phyloP scores from a whole-genome alignment of 2,329 filamentous ascomycete species.

The Pseudocercospora cruenta region DNA sequence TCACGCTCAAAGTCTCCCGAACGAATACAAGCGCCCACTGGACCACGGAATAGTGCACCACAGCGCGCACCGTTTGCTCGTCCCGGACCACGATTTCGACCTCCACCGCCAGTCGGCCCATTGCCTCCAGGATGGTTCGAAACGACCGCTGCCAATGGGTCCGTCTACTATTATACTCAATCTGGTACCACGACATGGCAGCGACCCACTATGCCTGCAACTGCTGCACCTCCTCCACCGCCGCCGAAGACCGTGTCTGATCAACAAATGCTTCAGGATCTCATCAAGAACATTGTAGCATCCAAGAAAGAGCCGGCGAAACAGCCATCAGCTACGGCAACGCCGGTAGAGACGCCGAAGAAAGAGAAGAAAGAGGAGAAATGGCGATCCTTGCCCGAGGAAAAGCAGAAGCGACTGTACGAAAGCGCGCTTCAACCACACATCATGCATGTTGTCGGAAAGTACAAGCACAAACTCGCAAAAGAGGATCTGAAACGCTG shows the following conservation, averaged over 20 bases:
- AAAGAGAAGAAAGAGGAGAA: slow-evolving; percentile 65
- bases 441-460: slow-evolving; percentile 83
- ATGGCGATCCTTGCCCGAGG: slow-evolving; percentile 69
- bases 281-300: slow-evolving; percentile 67
- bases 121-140: slow-evolving; percentile 87
- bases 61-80: slow-evolving; percentile 63
- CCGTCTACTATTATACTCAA: slow-evolving; percentile 83
- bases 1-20: slow-evolving; percentile 54
- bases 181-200: slow-evolving; percentile 80
- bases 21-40: slow-evolving; percentile 54
- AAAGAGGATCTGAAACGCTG: slow-evolving; percentile 73
- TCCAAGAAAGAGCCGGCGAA: slow-evolving; percentile 66
- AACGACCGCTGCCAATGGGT: slow-evolving; percentile 70
- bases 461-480: slow-evolving; percentile 82
- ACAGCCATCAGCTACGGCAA: slow-evolving; percentile 61
- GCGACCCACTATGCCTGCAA: slow-evolving; percentile 70
- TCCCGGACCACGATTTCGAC: slow-evolving; percentile 46
- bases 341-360: slow-evolving; percentile 64
- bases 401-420: slow-evolving; percentile 94
- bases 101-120: slow-evolving; percentile 53
- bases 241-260: slow-evolving; percentile 70
- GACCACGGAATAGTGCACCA: slow-evolving; percentile 57
- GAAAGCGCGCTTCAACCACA: slow-evolving; percentile 87
- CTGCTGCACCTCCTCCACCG: slow-evolving; percentile 57
- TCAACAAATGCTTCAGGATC: slow-evolving; percentile 75